Conservation (phyloP, 768 basidiomycete genomes). For the Tricholoma matsutake region DNA sequence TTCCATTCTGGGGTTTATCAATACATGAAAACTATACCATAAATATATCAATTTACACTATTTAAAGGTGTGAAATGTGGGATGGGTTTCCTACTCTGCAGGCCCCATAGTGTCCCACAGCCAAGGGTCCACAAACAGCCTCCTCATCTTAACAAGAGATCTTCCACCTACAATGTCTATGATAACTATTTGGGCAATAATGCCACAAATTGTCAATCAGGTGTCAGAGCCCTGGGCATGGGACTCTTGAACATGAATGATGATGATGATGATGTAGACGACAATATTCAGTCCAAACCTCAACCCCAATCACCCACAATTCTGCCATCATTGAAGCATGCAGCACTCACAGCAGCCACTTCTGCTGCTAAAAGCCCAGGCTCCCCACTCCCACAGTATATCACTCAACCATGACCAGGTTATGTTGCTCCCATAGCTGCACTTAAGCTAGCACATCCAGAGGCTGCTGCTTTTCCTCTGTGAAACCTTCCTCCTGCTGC, state of each 20-base stretch:
- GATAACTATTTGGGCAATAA: conserved; percentile 51
- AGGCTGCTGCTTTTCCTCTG: conserved; percentile 38
- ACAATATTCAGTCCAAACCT: conserved; percentile 8
- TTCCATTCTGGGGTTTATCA: too few relatives aligned
- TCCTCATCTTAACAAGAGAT: conserved; percentile 51
- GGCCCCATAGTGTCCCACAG: conserved; percentile 17
- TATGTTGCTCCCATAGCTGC: conserved; percentile 70
- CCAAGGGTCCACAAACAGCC: conserved; percentile 43
- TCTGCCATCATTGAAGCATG: conserved; percentile 31
- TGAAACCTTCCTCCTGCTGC: too few relatives aligned
- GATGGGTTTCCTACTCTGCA: too few relatives aligned
- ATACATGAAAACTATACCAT: too few relatives aligned
- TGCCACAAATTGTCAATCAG: conserved; percentile 44
- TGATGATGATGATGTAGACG: conserved; percentile 42
- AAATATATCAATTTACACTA: too few relatives aligned
- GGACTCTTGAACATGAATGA: conserved; percentile 46
- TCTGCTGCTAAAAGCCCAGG: conserved; percentile 15
- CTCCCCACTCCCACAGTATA: conserved; percentile 33
- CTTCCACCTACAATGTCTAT: conserved; percentile 68
- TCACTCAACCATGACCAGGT: conserved; percentile 71
- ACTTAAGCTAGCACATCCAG: conserved; percentile 54
- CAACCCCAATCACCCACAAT: conserved; percentile 13
- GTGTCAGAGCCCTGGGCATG: conserved; percentile 51
- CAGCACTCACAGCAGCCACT: conserved; percentile 23
- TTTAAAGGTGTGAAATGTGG: too few relatives aligned